Percentiles rank a stretch among this genome's conserved stretches.
phyloP scores from a whole-genome alignment of 2,329 filamentous ascomycete genomes.

The Diplodia intermedia region DNA sequence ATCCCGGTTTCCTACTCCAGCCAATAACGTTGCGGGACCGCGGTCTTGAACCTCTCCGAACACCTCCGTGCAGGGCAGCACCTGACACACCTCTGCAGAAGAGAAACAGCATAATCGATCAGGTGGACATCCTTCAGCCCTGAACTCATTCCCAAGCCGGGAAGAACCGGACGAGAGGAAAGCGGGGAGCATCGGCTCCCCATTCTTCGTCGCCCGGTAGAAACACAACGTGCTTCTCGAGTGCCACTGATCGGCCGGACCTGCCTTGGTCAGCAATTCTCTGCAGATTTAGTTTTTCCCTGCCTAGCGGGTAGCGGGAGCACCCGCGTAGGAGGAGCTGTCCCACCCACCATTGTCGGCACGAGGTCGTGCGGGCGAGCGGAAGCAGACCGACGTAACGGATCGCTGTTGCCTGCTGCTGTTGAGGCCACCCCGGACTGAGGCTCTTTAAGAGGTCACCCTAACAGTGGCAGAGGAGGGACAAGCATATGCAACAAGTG shows the following conservation, averaged over 20 bases:
- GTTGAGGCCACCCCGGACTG: neutral
- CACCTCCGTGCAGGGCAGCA: neutral
- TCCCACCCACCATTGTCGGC: neutral
- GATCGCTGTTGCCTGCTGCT: neutral
- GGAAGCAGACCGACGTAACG: neutral
- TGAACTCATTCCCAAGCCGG: neutral
- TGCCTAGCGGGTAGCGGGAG: neutral
- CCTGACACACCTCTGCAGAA: neutral
- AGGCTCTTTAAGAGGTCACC: neutral
- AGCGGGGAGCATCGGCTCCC: neutral
- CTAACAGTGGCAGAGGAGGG: neutral
- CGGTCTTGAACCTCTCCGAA: neutral
- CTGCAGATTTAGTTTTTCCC: neutral
- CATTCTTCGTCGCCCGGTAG: neutral
- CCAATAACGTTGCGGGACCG: neutral
- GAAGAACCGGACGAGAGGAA: neutral
- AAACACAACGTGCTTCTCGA: neutral
- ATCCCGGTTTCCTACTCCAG: neutral
- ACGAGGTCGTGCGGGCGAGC: neutral
- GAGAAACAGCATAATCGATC: neutral
- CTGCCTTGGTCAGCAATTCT: neutral
- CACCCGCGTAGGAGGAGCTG: neutral
- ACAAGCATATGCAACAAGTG: neutral
- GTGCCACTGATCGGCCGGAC: neutral
- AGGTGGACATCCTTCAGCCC: neutral